Evolutionary conservation across 1,139 yeast genomes (phyloP).

Genomic region (Lodderomyces margitis): DNA sequence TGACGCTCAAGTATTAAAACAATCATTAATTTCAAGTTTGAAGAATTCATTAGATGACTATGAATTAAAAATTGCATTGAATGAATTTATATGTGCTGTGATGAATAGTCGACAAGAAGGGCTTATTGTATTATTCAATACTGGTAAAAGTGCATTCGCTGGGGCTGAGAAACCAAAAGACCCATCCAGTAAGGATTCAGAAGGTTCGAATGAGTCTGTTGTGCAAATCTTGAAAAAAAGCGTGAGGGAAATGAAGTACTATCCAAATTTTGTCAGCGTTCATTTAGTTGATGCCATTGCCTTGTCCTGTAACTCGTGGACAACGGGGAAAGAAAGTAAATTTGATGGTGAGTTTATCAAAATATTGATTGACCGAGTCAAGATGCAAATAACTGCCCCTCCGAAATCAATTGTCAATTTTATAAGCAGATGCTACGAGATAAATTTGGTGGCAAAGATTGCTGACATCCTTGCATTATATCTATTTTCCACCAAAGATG

Average conservation of each 20-base stretch:
- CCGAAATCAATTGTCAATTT: constrained; percentile 25
- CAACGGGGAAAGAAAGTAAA: constrained; percentile 50
- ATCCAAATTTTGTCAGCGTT: constrained; percentile 57
- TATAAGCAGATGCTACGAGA: constrained; percentile 52
- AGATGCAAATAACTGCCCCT: constrained; percentile 19
- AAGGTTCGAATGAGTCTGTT: constrained; percentile 30
- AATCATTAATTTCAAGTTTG: constrained; percentile 59
- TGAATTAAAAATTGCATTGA: constrained; percentile 54
- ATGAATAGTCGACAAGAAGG: constrained; percentile 86
- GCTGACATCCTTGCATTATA: constrained; percentile 75
- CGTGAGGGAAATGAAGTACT: constrained; percentile 48
- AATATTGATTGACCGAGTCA: constrained; percentile 44
- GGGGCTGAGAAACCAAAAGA: constrained; percentile 14
- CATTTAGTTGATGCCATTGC: constrained; percentile 67
- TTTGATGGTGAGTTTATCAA: constrained; percentile 52
- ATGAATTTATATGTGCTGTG: constrained; percentile 73
- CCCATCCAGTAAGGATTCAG: background rate
- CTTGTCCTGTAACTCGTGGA: constrained; percentile 67
- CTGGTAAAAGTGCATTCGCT: constrained; percentile 58
- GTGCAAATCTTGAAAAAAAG: constrained; percentile 60
- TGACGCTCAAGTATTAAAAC: constrained; percentile 58
- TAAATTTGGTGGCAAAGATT: constrained; percentile 61
- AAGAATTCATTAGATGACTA: constrained; percentile 58
- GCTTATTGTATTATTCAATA: constrained; percentile 68
- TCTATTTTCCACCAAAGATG: constrained; percentile 57